Evolutionary conservation across 2,329 filamentous ascomycete genomes (phyloP), one percentile per base, ranked within the genome.

Genomic region (Diaporthe caulivora): DNA sequence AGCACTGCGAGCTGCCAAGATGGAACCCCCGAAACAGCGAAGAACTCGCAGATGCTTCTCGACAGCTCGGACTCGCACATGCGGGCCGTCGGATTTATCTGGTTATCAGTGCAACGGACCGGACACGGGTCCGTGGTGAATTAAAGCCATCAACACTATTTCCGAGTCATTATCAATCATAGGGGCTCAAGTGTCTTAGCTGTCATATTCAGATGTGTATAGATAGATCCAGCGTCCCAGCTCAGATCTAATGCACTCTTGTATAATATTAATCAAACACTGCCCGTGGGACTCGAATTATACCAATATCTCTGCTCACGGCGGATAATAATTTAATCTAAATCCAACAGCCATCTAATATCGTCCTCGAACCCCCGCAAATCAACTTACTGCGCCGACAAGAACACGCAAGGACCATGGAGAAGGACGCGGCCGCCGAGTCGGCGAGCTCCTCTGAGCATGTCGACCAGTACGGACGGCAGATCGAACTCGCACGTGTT

Each of bases 1-100:
- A 64, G 44, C 34, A 49, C 60, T 65, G 60, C 60, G 42, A 64
- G 60, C 60, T 49, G 60, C 60, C 60, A 65, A 65, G 60, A 49
- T 47, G 60, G 21, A 47, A 29, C 42, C 60, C 57, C 60, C 60
- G 42, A 65, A 42, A 65, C 60, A 65, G 60, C 60, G 60, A 21
- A 49, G 44, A 49, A 49, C 7, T 21, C 44, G 21, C 44, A 18
- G 42, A 49, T 11, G 42, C 60, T 65, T 51, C 42, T 34, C 42
- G 60, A 49, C 42, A 17, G 42, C 42, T 65, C 60, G 60, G 60
- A 9, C 26, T 18, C 60, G 60, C 60, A 49, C 42, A 34, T 6
- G 42, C 42, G 44, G 26, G 42, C 42, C 60, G 37, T 44, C 60
- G 60, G 60, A 49, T 65, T 65, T 65, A 34, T 7, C 26, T 24